Conservation (phyloP, 805 yeast genomes). For the Schwanniomyces sp. region DNA sequence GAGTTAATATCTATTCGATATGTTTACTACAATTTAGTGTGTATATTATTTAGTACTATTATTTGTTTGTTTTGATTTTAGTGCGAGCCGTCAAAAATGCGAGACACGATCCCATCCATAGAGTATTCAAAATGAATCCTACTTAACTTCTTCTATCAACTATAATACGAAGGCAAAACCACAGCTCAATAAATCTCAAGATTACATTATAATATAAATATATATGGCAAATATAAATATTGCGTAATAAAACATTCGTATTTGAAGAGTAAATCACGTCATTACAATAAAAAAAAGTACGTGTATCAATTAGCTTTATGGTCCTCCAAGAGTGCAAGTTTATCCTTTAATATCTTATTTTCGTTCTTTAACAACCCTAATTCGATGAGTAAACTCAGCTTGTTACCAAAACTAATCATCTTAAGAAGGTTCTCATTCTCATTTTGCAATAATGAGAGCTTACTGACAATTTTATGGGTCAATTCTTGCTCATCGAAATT, state of each 20-base stretch:
- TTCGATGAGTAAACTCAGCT: slow-evolving; percentile 69
- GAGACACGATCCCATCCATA: no score
- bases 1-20: not conserved
- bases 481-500: slow-evolving; percentile 73
- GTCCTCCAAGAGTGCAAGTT: slow-evolving; percentile 6
- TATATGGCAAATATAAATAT: not conserved
- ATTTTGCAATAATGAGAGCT: slow-evolving; percentile 56
- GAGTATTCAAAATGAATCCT: no score
- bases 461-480: slow-evolving; percentile 68
- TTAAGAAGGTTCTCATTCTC: slow-evolving; percentile 72
- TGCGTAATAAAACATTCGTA: not conserved
- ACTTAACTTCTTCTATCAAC: no score
- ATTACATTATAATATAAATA: not conserved
- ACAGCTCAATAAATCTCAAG: not conserved
- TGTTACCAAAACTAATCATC: slow-evolving; percentile 73
- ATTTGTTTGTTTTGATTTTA: not conserved
- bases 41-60: not conserved
- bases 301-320: not conserved
- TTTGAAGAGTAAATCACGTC: not conserved
- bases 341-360: slow-evolving; percentile 11
- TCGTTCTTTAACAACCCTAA: slow-evolving; percentile 54
- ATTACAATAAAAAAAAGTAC: not conserved
- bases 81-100: no score
- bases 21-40: not conserved
- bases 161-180: no score